A percentile compares a stretch with the other conserved stretches of the same genome.
Evolutionary conservation across 495 filamentous ascomycete species (phyloP).

Genomic region (Aeminium ludgeri): DNA sequence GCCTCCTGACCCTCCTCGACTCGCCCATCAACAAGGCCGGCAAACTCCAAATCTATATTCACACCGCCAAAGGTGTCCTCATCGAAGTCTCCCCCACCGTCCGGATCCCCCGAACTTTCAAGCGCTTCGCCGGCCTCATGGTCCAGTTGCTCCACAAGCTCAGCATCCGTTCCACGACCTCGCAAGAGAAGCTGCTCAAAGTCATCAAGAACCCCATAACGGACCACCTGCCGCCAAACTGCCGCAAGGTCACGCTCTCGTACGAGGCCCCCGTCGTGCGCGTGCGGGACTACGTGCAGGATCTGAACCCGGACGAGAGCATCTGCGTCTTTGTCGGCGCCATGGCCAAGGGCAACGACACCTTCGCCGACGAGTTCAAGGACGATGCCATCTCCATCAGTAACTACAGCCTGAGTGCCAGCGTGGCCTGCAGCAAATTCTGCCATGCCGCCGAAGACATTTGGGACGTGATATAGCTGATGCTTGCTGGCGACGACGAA

Average conservation of each 20-base stretch:
- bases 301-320: slow-evolving; percentile 65
- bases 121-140: slow-evolving; percentile 96
- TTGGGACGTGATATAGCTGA: slow-evolving; percentile 66
- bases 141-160: slow-evolving; percentile 95
- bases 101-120: slow-evolving; percentile 93
- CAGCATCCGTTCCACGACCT: slow-evolving; percentile 86
- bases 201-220: slow-evolving; percentile 97
- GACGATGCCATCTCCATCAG: slow-evolving; percentile 97
- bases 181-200: slow-evolving; percentile 90
- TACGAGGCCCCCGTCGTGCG: slow-evolving; percentile 79
- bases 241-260: slow-evolving; percentile 89
- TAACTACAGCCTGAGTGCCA: slow-evolving; percentile 90
- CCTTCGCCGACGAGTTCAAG: slow-evolving; percentile 86
- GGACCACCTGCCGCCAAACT: slow-evolving; percentile 89
- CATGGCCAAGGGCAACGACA: slow-evolving; percentile 92
- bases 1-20: slow-evolving; percentile 90
- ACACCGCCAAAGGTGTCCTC: slow-evolving; percentile 87
- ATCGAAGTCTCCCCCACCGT: slow-evolving; percentile 96
- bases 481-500: too few relatives aligned
- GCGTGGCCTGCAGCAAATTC: slow-evolving; percentile 97
- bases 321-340: slow-evolving; percentile 95
- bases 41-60: slow-evolving; percentile 93
- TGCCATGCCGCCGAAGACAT: slow-evolving; percentile 95
- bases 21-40: slow-evolving; percentile 98
- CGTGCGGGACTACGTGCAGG: slow-evolving; percentile 72